Evolutionary conservation across 1,139 yeast species (phyloP).

Genomic region (Tardiomyces blankii): DNA sequence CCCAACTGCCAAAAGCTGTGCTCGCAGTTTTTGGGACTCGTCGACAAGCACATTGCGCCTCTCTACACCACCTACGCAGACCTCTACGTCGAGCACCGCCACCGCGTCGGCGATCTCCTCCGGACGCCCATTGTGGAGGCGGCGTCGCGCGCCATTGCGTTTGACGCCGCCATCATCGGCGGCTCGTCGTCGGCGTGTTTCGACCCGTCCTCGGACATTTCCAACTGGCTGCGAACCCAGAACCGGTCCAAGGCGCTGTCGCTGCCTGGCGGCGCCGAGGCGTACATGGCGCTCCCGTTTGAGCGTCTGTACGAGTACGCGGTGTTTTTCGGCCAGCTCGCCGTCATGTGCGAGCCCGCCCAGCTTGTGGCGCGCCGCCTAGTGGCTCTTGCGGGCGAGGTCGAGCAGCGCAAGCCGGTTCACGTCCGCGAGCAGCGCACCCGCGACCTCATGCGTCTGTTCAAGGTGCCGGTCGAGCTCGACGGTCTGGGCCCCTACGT

Average conservation of each 20-base stretch:
- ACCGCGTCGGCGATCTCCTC: conserved; percentile 3
- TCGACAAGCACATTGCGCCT: background rate
- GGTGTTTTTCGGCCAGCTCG: conserved; percentile 9
- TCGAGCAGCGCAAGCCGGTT: conserved; percentile 12
- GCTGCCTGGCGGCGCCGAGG: conserved; percentile 10
- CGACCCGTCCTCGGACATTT: conserved; percentile 16
- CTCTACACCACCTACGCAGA: background rate
- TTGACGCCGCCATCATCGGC: conserved; percentile 5
- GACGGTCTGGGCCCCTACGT: conserved; percentile 11
- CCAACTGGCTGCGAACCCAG: conserved; percentile 16
- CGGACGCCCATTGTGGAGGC: conserved; percentile 7
- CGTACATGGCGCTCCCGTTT: conserved; percentile 16
- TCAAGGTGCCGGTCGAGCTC: conserved; percentile 5
- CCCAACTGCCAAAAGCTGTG: background rate
- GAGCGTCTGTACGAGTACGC: conserved; percentile 10
- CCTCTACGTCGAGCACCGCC: background rate
- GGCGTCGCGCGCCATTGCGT: conserved; percentile 5
- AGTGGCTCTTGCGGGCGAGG: conserved; percentile 9
- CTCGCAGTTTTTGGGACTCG: background rate
- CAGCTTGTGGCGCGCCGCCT: conserved; percentile 9
- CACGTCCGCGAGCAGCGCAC: conserved; percentile 9
- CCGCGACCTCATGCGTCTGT: conserved; percentile 10
- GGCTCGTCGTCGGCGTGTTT: conserved; percentile 3
- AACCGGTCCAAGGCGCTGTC: conserved; percentile 10
- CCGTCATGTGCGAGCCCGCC: conserved; percentile 7